Conservation (phyloP, 139 green algal species). For the Micractinium sp. region DNA sequence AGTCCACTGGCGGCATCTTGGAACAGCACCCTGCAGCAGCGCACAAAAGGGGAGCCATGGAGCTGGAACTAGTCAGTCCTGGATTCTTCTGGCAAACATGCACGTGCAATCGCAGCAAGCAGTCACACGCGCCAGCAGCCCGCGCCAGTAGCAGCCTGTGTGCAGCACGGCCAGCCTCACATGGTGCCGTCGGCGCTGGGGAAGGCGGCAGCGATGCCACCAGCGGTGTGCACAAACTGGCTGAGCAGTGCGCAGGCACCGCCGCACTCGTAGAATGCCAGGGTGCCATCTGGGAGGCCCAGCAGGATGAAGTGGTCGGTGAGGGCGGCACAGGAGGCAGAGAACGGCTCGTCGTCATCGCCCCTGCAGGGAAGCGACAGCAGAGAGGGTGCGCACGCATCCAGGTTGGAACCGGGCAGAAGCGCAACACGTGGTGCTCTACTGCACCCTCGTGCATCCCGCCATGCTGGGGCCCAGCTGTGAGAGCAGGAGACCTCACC, state of each 20-base stretch:
- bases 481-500: background rate
- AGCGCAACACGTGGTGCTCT: too few relatives aligned
- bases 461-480: background rate
- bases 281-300: constrained; percentile 53
- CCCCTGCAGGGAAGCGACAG: background rate
- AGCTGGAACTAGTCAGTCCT: too few relatives aligned
- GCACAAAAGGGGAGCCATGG: background rate
- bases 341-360: constrained; percentile 36
- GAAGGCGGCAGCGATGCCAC: constrained; percentile 59
- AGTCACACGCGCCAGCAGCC: background rate
- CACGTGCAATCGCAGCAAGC: background rate
- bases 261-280: constrained; percentile 66
- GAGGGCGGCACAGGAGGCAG: constrained; percentile 65
- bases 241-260: constrained; percentile 51
- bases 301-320: constrained; percentile 71
- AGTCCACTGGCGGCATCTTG: constrained; percentile 59
- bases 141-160: background rate
- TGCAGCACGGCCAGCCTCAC: background rate
- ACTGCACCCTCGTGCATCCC: too few relatives aligned
- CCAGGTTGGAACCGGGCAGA: too few relatives aligned
- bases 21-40: constrained; percentile 60
- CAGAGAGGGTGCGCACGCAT: background rate
- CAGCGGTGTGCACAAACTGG: constrained; percentile 68
- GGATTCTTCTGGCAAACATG: too few relatives aligned
- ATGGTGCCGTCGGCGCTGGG: constrained; percentile 61